These are phyloP conservation scores for Sambucus nigra DNA, from an alignment of 129 eudicot species.

Conservation along the genomic window DNA sequence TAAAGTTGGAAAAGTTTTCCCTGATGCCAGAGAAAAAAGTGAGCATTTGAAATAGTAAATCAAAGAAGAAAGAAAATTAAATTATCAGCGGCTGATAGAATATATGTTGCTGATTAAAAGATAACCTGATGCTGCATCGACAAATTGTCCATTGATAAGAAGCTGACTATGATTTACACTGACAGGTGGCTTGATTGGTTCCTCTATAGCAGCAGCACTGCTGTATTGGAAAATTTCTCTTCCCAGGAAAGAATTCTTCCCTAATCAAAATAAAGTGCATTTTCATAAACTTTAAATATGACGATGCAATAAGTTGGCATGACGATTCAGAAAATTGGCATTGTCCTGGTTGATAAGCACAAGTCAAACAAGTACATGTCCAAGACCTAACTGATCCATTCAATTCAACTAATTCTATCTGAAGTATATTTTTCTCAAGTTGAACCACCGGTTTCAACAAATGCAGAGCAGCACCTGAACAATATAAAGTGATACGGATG, in stretches of 20 bases:
- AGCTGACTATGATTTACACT: constrained; percentile 42
- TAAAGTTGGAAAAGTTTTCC: constrained; percentile 45
- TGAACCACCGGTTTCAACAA: background rate
- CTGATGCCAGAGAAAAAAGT: constrained; percentile 15
- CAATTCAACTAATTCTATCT: background rate
- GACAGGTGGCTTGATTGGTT: constrained; percentile 54
- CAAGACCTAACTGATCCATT: background rate
- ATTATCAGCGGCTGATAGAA: too few relatives aligned
- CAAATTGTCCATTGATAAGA: constrained; percentile 49
- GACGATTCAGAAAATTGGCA: background rate
- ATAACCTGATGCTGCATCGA: constrained; percentile 53
- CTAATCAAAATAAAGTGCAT: constrained; percentile 12
- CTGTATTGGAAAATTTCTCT: constrained; percentile 26
- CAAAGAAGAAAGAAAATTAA: background rate
- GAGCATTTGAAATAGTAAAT: background rate
- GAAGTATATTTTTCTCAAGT: background rate
- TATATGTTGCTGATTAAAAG: background rate
- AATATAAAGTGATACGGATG: too few relatives aligned
- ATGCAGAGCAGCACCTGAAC: too few relatives aligned
- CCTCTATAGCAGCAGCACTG: constrained; percentile 43
- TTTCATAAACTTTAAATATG: background rate
- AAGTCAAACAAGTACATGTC: background rate
- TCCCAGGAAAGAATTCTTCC: constrained; percentile 16
- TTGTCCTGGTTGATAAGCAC: background rate
- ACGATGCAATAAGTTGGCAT: background rate